Conservation (phyloP, 1,284 basidiomycete species). For the Moniliella sp. region DNA sequence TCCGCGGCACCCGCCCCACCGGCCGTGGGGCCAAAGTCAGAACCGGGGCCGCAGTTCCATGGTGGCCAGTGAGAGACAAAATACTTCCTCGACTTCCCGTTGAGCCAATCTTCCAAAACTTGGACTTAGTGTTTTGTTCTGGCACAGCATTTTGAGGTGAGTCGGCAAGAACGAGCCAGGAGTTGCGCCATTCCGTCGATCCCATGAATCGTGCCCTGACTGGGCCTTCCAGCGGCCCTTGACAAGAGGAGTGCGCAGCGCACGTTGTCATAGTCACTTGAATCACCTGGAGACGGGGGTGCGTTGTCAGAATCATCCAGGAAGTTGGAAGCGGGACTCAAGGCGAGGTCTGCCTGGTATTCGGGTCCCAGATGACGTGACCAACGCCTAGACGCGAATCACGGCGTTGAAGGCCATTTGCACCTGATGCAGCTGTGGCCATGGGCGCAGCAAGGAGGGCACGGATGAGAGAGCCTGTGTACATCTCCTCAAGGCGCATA, state of each 20-base stretch:
- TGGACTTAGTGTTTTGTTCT: conserved; percentile 12
- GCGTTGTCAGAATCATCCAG: neutral
- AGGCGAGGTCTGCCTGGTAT: too few species aligned
- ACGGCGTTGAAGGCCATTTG: neutral
- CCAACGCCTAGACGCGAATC: too few species aligned
- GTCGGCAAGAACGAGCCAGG: conserved; percentile 55
- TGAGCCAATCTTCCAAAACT: conserved; percentile 12
- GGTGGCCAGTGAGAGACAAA: conserved; percentile 9
- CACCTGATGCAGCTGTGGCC: conserved; percentile 9
- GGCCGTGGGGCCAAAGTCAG: conserved; percentile 3
- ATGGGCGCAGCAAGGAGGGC: conserved; percentile 38
- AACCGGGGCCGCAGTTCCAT: conserved; percentile 1
- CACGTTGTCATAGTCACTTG: conserved; percentile 5
- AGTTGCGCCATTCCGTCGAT: conserved; percentile 79
- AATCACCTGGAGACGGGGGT: neutral
- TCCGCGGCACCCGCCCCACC: conserved; percentile 6
- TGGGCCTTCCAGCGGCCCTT: conserved; percentile 75
- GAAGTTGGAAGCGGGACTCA: too few species aligned
- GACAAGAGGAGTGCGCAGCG: conserved; percentile 19
- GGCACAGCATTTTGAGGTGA: conserved; percentile 10
- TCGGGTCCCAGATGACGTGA: too few species aligned
- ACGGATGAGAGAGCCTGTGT: conserved; percentile 66
- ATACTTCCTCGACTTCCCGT: conserved; percentile 15
- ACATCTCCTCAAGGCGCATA: conserved; percentile 81
- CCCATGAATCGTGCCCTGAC: conserved; percentile 73